Percentiles rank a stretch among this genome's conserved stretches.
These are phyloP conservation scores for Aspergillus melleus DNA, from an alignment of 2,329 filamentous ascomycete species.

Conservation along the genomic window DNA sequence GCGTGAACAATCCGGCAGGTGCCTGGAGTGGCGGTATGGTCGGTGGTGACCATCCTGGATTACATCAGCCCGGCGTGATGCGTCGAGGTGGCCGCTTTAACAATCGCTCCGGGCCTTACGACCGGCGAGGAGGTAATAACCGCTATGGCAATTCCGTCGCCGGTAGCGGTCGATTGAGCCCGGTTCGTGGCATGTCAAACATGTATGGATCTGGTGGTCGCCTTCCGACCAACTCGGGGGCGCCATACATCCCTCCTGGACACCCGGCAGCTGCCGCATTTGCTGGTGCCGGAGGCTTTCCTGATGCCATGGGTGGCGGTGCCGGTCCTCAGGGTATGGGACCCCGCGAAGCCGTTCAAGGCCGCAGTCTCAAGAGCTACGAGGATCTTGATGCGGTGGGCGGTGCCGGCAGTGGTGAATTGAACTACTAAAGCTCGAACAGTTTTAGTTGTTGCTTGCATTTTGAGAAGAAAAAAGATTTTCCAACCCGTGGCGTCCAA, in stretches of 20 bases:
- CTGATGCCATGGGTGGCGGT: constrained; percentile 56
- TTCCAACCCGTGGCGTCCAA: constrained; percentile 11
- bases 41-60: constrained; percentile 40
- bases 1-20: constrained; percentile 23
- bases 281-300: constrained; percentile 46
- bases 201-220: constrained; percentile 38
- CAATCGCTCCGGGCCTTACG: constrained; percentile 71
- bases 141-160: constrained; percentile 54
- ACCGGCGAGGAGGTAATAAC: constrained; percentile 57
- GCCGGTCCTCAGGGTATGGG: constrained; percentile 73
- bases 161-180: constrained; percentile 50
- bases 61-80: constrained; percentile 64
- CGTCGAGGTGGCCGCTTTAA: constrained; percentile 64
- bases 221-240: constrained; percentile 30
- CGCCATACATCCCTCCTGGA: constrained; percentile 39
- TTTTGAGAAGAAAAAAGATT: not conserved
- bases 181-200: constrained; percentile 36
- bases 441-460: not conserved
- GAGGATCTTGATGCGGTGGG: constrained; percentile 91
- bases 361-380: constrained; percentile 91
- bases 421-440: constrained; percentile 70
- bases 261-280: constrained; percentile 41
- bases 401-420: constrained; percentile 72
- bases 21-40: constrained; percentile 33
- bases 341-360: constrained; percentile 87